Conservation (phyloP, 1,139 yeast genomes). For the Diutina scorzettiae region DNA sequence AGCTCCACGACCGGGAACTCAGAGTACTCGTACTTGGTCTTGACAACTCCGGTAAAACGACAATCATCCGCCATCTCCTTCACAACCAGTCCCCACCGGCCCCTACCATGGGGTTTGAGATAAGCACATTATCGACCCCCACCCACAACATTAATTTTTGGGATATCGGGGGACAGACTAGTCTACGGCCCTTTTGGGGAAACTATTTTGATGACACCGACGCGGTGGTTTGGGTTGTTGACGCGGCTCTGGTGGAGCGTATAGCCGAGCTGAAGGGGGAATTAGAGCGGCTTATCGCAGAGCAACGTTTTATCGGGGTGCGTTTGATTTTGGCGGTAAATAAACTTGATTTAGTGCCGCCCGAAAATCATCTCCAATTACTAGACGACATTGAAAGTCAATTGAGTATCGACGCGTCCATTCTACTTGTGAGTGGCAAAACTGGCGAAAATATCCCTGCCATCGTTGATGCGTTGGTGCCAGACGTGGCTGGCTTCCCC, state of each 20-base stretch:
- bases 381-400: too few species aligned
- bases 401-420: background rate
- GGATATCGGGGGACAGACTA: slow-evolving; percentile 87
- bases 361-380: slow-evolving; percentile 9
- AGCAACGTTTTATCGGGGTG: slow-evolving; percentile 61
- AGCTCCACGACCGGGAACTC: slow-evolving; percentile 65
- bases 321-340: slow-evolving; percentile 43
- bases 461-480: background rate
- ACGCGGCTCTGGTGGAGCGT: slow-evolving; percentile 50
- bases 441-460: background rate
- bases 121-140: slow-evolving; percentile 27
- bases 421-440: background rate
- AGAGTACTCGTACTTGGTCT: slow-evolving; percentile 69
- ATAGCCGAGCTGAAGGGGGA: slow-evolving; percentile 55
- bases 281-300: slow-evolving; percentile 46
- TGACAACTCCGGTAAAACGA: slow-evolving; percentile 86
- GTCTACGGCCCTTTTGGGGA: slow-evolving; percentile 77
- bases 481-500: background rate
- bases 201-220: slow-evolving; percentile 85
- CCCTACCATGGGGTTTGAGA: slow-evolving; percentile 44
- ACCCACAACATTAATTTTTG: slow-evolving; percentile 37
- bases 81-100: slow-evolving; percentile 24
- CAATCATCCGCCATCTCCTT: slow-evolving; percentile 57
- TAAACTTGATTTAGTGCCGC: slow-evolving; percentile 39
- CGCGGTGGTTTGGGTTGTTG: slow-evolving; percentile 86